These are phyloP conservation scores for Pseudogymnoascus sp. DNA, from an alignment of 2,329 filamentous ascomycete genomes.

Conservation along the genomic window DNA sequence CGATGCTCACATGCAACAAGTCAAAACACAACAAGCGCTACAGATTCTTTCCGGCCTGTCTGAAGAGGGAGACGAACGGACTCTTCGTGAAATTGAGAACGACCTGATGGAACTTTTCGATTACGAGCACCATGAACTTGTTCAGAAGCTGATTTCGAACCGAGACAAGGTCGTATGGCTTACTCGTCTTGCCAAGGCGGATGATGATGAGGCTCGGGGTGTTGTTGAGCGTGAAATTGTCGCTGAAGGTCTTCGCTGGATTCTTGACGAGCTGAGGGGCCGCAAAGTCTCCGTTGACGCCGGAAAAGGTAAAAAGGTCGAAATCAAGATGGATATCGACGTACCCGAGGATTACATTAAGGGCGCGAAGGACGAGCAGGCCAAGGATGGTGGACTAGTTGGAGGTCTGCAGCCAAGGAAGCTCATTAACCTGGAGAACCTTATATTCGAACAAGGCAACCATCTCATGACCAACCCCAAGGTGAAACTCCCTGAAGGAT, in stretches of 20 bases:
- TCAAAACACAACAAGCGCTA: conserved; percentile 80
- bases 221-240: conserved; percentile 85
- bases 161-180: conserved; percentile 94
- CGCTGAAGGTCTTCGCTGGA: conserved; percentile 75
- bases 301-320: conserved; percentile 58
- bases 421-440: conserved; percentile 87
- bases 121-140: conserved; percentile 89
- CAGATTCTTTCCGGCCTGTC: conserved; percentile 71
- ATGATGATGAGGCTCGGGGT: conserved; percentile 66
- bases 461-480: conserved; percentile 99
- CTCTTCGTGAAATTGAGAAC: conserved; percentile 90
- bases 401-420: conserved; percentile 81
- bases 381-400: conserved; percentile 58
- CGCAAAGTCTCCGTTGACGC: conserved; percentile 51
- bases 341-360: conserved; percentile 53
- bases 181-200: conserved; percentile 74
- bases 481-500: conserved; percentile 86
- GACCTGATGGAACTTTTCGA: conserved; percentile 98
- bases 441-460: conserved; percentile 95
- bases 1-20: conserved; percentile 86
- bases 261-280: conserved; percentile 80
- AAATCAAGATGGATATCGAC: conserved; percentile 94
- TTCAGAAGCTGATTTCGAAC: conserved; percentile 84
- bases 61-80: conserved; percentile 73
- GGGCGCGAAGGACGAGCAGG: conserved; percentile 42